phyloP scores from a whole-genome alignment of 192 early-diverging fungal genomes.

The Umbelopsis sp. region DNA sequence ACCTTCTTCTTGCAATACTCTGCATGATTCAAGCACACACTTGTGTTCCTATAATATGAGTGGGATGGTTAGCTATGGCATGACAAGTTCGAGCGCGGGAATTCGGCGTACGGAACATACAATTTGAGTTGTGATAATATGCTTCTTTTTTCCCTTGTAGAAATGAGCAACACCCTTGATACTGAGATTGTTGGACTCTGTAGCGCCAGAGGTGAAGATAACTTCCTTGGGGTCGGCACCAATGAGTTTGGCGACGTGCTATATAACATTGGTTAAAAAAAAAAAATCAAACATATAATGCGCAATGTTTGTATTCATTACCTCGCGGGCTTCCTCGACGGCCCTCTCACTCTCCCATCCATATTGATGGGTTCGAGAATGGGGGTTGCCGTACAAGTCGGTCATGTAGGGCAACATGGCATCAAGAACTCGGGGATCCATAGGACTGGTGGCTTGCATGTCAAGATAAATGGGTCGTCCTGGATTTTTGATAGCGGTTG shows the following conservation, averaged over 20 bases:
- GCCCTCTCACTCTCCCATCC: constrained; percentile 95
- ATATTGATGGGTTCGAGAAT: constrained; percentile 95
- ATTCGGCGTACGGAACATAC: constrained; percentile 29
- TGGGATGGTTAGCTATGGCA: background rate
- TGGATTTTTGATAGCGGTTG: constrained; percentile 37
- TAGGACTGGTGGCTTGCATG: constrained; percentile 91
- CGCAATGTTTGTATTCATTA: constrained; percentile 31
- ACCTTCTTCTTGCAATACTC: constrained; percentile 92
- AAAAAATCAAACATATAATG: background rate
- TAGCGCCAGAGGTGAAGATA: constrained; percentile 94
- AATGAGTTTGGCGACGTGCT: constrained; percentile 86
- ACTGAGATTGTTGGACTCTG: constrained; percentile 94
- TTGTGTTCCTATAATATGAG: constrained; percentile 82
- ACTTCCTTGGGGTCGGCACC: constrained; percentile 96
- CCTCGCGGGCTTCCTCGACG: constrained; percentile 85
- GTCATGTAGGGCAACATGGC: constrained; percentile 95
- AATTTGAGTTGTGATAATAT: constrained; percentile 96
- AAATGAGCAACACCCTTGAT: constrained; percentile 96
- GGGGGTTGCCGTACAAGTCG: constrained; percentile 92
- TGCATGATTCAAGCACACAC: constrained; percentile 96
- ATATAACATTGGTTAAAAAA: constrained; percentile 23
- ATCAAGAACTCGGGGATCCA: constrained; percentile 91
- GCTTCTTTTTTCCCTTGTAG: constrained; percentile 92
- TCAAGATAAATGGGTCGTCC: constrained; percentile 90
- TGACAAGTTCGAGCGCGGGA: background rate